Evolutionary conservation across 805 yeast species (phyloP), one percentile per base, ranked within the genome.

Genomic region (Sungouiella thailandica): DNA sequence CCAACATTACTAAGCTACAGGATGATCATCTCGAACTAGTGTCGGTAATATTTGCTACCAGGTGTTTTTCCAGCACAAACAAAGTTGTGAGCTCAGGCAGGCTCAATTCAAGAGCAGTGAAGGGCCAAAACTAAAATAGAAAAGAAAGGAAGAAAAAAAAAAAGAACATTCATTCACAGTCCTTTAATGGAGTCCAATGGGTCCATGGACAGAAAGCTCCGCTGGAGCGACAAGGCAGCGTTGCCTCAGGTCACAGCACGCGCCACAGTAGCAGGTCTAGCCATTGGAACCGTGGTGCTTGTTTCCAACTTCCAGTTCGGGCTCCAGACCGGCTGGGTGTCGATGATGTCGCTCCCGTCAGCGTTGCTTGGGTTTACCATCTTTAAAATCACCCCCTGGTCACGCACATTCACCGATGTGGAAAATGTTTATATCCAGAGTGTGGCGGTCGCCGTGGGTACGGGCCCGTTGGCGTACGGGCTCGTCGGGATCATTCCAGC

Each of bases 321-420:
- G 1, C 65, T 90, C 14, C 98, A 90, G 54, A 90, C 97, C 0
- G 98, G 98, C 2, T 90, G 98, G 98, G 96, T 93, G 5, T 87
- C 96, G 8, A 90, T 90, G 98, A 93, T 90, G 98, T 84, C 96
- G 15, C 65, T 90, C 35, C 97, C 98, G 0, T 82, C 96, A 4
- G 96, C 97, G 0, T 59, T 90, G 33, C 60, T 90, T 17, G 96
- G 95, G 0, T 89, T 78, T 55, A 83, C 96, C 1, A 64, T 83
- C 13, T 90, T 89, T 65, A 85, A 80, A 47, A 47, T 81, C 2
- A 58, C 57, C 23, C 78, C 79, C 1, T 76, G 78, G 49, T 41
- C 59, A 2, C 27, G 34, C 5, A 37, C 46, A 13, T 66, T 66
- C 38, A 76, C 93, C 0, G 96, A 87, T 43, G 96, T 86, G n/a